phyloP scores from a whole-genome alignment of 768 basidiomycete genomes.

The Xerocomellus amylosporus region DNA sequence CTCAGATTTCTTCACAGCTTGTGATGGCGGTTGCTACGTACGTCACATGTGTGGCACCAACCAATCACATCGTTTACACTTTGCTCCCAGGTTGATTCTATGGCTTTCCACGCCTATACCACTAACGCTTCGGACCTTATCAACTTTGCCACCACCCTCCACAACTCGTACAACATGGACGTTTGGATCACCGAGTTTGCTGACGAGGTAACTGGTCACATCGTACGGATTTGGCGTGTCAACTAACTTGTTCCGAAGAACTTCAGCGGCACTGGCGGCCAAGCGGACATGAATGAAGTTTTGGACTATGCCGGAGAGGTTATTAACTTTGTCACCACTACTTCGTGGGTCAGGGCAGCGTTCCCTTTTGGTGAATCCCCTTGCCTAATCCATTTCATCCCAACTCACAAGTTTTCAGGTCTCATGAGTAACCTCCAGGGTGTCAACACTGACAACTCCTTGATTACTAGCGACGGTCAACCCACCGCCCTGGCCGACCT shows the following conservation, averaged over 20 bases:
- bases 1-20: conserved; percentile 45
- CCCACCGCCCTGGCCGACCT: conserved; percentile 52
- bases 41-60: conserved; percentile 22
- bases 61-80: not conserved
- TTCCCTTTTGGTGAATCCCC: conserved; percentile 60
- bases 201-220: conserved; percentile 46
- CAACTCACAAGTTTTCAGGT: conserved; percentile 37
- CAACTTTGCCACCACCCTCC: conserved; percentile 45
- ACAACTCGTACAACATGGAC: conserved; percentile 39
- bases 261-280: conserved; percentile 43
- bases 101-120: conserved; percentile 73
- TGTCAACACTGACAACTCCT: conserved; percentile 51
- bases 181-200: conserved; percentile 72
- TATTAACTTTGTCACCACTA: conserved; percentile 43
- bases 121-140: conserved; percentile 46
- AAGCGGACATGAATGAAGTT: conserved; percentile 38
- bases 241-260: conserved; percentile 37
- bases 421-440: conserved; percentile 48
- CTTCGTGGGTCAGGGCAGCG: conserved; percentile 36
- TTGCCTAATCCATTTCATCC: not conserved
- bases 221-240: not conserved
- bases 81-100: conserved; percentile 45
- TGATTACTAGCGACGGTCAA: conserved; percentile 33
- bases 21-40: conserved; percentile 51
- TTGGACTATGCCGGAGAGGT: conserved; percentile 44